Percentiles rank a stretch among this genome's conserved stretches.
Evolutionary conservation across 495 filamentous ascomycete genomes (phyloP).

Genomic region (Aspergillus ellipticus): DNA sequence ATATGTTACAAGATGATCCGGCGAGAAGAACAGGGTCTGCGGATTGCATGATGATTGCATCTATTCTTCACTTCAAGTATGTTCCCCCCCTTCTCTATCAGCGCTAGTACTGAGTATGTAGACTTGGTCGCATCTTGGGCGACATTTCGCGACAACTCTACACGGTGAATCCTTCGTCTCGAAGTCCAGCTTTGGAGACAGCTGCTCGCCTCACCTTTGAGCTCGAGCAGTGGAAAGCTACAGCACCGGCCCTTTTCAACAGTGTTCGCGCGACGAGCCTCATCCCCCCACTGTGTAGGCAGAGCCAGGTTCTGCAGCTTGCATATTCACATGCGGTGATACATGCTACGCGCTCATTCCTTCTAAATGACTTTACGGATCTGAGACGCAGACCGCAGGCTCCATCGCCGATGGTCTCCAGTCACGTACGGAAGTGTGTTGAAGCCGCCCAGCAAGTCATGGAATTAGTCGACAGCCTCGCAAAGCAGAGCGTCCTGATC

Average conservation of each 20-base stretch:
- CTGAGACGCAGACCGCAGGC: slow-evolving; percentile 32
- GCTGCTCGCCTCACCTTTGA: slow-evolving; percentile 36
- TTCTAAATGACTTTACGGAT: slow-evolving; percentile 50
- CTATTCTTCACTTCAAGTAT: slow-evolving; percentile 43
- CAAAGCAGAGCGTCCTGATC: slow-evolving; percentile 35
- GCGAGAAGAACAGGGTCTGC: slow-evolving; percentile 27
- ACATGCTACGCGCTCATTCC: slow-evolving; percentile 52
- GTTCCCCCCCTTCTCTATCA: slow-evolving; percentile 10
- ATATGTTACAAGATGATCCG: slow-evolving; percentile 44
- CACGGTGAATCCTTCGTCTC: slow-evolving; percentile 37
- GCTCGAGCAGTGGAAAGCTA: slow-evolving; percentile 38
- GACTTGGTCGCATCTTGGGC: slow-evolving; percentile 41
- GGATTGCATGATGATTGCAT: slow-evolving; percentile 47
- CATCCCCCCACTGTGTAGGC: slow-evolving; percentile 50
- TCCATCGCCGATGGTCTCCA: slow-evolving; percentile 29
- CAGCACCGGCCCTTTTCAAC: slow-evolving; percentile 42
- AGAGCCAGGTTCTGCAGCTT: slow-evolving; percentile 51
- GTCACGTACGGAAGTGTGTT: slow-evolving; percentile 41
- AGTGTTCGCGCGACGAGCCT: slow-evolving; percentile 44
- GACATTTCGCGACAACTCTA: slow-evolving; percentile 49
- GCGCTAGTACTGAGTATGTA: slow-evolving; percentile 13
- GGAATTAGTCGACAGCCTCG: slow-evolving; percentile 34
- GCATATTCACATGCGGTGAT: slow-evolving; percentile 53
- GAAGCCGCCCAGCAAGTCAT: slow-evolving; percentile 42
- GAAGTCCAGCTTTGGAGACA: slow-evolving; percentile 37